Evolutionary conservation across 306 rosid species (phyloP).

Genomic region (Inga laurina): DNA sequence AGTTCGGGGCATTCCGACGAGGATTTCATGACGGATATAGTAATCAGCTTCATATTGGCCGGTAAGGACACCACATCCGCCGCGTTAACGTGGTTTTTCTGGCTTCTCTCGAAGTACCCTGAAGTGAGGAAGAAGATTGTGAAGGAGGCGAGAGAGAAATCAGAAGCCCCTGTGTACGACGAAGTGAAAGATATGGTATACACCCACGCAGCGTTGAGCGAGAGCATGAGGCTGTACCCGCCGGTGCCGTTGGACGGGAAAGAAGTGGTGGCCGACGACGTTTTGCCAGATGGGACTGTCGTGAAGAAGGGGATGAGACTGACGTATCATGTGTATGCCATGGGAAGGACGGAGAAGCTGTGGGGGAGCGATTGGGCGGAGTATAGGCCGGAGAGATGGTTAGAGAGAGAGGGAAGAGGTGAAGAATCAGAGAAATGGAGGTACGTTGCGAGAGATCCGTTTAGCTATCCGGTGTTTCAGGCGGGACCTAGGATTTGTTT

Average conservation of each 20-base stretch:
- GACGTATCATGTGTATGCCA: neutral
- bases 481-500: conserved; percentile 82
- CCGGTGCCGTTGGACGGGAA: neutral
- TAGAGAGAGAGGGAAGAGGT: neutral
- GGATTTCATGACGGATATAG: neutral
- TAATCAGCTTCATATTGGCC: neutral
- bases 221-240: neutral
- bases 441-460: conserved; percentile 56
- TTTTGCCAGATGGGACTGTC: neutral
- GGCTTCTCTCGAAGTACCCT: neutral
- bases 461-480: conserved; percentile 67
- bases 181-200: neutral
- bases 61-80: neutral
- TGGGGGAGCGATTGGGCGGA: neutral
- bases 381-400: neutral
- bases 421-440: conserved; percentile 35
- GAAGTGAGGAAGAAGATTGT: neutral
- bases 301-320: neutral
- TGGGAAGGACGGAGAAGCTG: neutral
- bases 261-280: neutral
- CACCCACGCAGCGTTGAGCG: neutral
- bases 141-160: neutral
- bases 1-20: neutral
- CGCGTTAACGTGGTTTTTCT: neutral
- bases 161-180: neutral